Evolutionary conservation across 176 grass and related monocot genomes (phyloP).

Genomic region (Paspalum notatum): DNA sequence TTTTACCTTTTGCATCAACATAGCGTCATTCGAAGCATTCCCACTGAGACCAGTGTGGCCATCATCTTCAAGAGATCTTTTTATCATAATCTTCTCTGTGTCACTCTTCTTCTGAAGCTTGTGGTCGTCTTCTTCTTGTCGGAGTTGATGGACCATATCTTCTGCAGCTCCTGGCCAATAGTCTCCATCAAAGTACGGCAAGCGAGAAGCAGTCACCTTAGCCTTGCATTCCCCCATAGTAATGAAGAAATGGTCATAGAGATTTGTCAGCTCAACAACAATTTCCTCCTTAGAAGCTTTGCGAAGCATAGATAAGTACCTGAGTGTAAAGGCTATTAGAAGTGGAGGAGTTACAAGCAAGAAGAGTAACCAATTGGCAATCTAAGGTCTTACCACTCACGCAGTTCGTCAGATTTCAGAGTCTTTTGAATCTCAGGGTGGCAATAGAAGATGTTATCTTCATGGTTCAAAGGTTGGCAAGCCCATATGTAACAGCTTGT

Average conservation of each 20-base stretch:
- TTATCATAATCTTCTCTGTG: slow-evolving; percentile 89
- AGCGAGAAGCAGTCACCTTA: slow-evolving; percentile 91
- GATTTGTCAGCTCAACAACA: slow-evolving; percentile 92
- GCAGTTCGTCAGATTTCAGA: slow-evolving; percentile 96
- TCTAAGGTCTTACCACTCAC: slow-evolving; percentile 76
- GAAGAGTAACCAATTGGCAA: slow-evolving; percentile 15
- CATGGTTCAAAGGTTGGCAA: slow-evolving; percentile 93
- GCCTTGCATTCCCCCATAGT: slow-evolving; percentile 83
- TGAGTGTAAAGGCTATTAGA: slow-evolving; percentile 39
- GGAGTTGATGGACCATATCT: slow-evolving; percentile 98
- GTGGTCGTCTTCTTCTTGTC: slow-evolving; percentile 86
- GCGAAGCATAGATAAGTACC: slow-evolving; percentile 97
- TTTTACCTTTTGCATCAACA: slow-evolving; percentile 93
- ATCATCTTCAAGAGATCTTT: slow-evolving; percentile 90
- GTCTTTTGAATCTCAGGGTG: slow-evolving; percentile 99
- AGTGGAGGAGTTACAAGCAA: slow-evolving; percentile 12
- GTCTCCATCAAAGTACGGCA: slow-evolving; percentile 98
- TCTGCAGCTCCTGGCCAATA: slow-evolving; percentile 99
- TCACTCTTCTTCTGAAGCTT: slow-evolving; percentile 95
- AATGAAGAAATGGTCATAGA: slow-evolving; percentile 94
- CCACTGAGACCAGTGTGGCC: slow-evolving; percentile 90
- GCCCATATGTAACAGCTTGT: slow-evolving; percentile 99
- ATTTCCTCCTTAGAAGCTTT: slow-evolving; percentile 93
- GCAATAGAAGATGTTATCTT: slow-evolving; percentile 99
- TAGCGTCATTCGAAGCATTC: slow-evolving; percentile 91